Percentiles rank a stretch among this genome's conserved stretches.
phyloP scores from a whole-genome alignment of 2,329 filamentous ascomycete genomes.

The Fusarium brachygibbosum region DNA sequence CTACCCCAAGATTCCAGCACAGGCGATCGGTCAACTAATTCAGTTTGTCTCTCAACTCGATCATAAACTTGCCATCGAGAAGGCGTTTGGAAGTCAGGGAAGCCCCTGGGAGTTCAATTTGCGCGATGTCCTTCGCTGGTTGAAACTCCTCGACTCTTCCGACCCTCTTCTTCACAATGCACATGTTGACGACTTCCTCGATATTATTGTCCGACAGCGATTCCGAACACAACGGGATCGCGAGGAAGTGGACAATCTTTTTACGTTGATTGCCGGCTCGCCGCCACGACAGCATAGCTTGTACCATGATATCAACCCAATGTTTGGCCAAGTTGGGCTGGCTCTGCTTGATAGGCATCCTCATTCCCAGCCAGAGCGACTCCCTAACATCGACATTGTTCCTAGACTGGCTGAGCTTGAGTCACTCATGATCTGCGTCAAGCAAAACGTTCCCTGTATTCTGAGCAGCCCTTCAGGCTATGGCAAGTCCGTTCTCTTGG shows the following conservation, averaged over 20 bases:
- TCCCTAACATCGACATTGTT: slow-evolving; percentile 65
- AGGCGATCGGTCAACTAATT: slow-evolving; percentile 77
- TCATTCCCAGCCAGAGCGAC: slow-evolving; percentile 64
- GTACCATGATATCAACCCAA: slow-evolving; percentile 76
- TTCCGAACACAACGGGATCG: slow-evolving; percentile 83
- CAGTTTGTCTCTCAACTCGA: slow-evolving; percentile 86
- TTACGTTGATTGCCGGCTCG: slow-evolving; percentile 72
- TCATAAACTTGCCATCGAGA: slow-evolving; percentile 72
- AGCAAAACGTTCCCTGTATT: slow-evolving; percentile 89
- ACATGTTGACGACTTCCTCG: slow-evolving; percentile 78
- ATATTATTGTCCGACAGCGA: slow-evolving; percentile 86
- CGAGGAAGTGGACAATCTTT: slow-evolving; percentile 73
- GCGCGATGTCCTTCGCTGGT: slow-evolving; percentile 89
- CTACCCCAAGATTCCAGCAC: slow-evolving; percentile 73
- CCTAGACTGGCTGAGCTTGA: slow-evolving; percentile 80
- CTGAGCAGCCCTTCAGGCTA: slow-evolving; percentile 86
- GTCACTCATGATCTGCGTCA: slow-evolving; percentile 87
- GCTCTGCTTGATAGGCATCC: slow-evolving; percentile 75
- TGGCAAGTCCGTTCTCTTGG: slow-evolving; percentile 86
- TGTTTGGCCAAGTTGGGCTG: slow-evolving; percentile 82
- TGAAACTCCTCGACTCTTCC: slow-evolving; percentile 70
- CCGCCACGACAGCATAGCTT: slow-evolving; percentile 71
- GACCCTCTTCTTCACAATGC: slow-evolving; percentile 73
- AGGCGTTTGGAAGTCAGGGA: slow-evolving; percentile 71
- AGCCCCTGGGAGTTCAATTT: slow-evolving; percentile 97